Conservation (phyloP, 352 stramenopile genomes). For the Phytophthora capsici region DNA sequence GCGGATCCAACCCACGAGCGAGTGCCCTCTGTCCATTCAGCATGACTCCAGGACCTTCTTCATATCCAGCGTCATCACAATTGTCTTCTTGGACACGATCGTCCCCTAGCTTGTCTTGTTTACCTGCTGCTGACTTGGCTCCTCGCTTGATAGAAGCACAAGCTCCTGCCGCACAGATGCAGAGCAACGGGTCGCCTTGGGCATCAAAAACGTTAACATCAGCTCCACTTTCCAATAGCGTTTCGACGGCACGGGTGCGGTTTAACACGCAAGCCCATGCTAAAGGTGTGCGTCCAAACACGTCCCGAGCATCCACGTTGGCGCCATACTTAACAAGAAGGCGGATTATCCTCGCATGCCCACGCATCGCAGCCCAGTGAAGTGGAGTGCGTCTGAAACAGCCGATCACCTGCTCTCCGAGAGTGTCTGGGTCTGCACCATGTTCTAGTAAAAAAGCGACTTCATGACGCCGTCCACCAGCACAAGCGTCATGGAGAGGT, state of each 20-base stretch:
- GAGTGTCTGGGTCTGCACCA: constrained; percentile 61
- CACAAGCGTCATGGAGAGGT: constrained; percentile 73
- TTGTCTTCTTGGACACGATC: constrained; percentile 34
- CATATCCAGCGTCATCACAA: constrained; percentile 27
- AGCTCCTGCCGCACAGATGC: constrained; percentile 63
- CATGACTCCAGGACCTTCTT: constrained; percentile 30
- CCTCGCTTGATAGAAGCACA: constrained; percentile 40
- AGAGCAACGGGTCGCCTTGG: constrained; percentile 70
- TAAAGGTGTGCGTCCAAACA: constrained; percentile 74
- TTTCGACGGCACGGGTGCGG: constrained; percentile 59
- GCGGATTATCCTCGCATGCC: constrained; percentile 59
- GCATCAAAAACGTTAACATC: constrained; percentile 67
- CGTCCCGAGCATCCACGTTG: constrained; percentile 62
- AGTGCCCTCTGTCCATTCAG: constrained; percentile 34
- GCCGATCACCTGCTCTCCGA: constrained; percentile 75
- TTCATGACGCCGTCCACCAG: constrained; percentile 58
- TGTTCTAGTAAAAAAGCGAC: constrained; percentile 76
- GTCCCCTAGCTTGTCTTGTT: constrained; percentile 29
- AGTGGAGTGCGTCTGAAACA: constrained; percentile 76
- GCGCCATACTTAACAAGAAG: constrained; percentile 69
- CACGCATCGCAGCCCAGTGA: constrained; percentile 84
- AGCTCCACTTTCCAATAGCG: constrained; percentile 60
- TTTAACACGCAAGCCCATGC: constrained; percentile 81
- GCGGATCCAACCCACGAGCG: constrained; percentile 48
- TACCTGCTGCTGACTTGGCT: constrained; percentile 23